Evolutionary conservation across 129 eudicot genomes (phyloP).

Genomic region (Helichrysum umbraculigerum): DNA sequence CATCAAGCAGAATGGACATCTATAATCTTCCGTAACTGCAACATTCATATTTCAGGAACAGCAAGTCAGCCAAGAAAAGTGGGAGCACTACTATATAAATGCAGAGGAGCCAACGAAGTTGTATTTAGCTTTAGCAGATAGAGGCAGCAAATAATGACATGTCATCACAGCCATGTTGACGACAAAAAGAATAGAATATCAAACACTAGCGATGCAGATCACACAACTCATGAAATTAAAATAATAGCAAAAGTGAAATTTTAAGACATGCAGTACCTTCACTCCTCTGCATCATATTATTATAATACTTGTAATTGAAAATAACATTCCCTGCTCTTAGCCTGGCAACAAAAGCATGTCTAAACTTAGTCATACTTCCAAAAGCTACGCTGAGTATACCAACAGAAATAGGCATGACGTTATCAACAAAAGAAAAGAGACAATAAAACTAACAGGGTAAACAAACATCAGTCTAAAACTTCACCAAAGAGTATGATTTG

Average conservation of each 20-base stretch:
- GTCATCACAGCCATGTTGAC: not conserved
- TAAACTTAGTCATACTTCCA: constrained; percentile 1
- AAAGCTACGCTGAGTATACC: constrained; percentile 1
- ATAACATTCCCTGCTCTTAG: constrained; percentile 87
- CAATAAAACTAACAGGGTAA: not conserved
- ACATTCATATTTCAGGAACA: constrained; percentile 7
- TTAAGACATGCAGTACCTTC: constrained; percentile 61
- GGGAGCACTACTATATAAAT: not conserved
- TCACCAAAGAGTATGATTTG: not conserved
- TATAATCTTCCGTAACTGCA: constrained; percentile 92
- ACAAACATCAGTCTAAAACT: constrained; percentile 2
- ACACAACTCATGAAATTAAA: not conserved
- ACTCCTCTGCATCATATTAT: constrained; percentile 68
- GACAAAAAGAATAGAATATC: not conserved
- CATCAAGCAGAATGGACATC: constrained; percentile 92
- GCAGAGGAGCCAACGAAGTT: not conserved
- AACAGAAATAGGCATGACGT: not conserved
- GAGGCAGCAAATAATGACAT: constrained; percentile 7
- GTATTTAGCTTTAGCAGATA: not conserved
- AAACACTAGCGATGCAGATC: not conserved
- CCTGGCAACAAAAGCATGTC: constrained; percentile 46
- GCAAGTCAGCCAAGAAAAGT: not conserved
- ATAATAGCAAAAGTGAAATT: not conserved
- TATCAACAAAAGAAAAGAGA: not conserved
- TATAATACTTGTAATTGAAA: constrained; percentile 74